These are phyloP conservation scores for Trichoderma aggressivum DNA, from an alignment of 2,329 filamentous ascomycete genomes.

Conservation along the genomic window DNA sequence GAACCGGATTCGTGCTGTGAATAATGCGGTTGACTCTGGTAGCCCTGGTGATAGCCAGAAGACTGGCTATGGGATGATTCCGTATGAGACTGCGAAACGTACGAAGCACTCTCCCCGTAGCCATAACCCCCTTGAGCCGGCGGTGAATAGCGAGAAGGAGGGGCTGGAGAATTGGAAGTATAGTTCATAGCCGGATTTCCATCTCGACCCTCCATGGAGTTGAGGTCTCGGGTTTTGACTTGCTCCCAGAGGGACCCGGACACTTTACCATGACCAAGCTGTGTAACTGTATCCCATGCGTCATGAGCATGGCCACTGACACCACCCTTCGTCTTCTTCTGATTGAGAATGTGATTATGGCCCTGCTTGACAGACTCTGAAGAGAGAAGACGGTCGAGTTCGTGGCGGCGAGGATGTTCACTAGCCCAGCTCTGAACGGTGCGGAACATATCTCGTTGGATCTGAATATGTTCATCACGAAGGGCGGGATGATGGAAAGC, in stretches of 20 bases:
- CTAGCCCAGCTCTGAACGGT: slow-evolving; percentile 80
- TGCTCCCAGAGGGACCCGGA: slow-evolving; percentile 59
- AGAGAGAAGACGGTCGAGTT: slow-evolving; percentile 71
- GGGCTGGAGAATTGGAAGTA: slow-evolving; percentile 39
- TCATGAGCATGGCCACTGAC: slow-evolving; percentile 41
- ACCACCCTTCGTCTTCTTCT: slow-evolving; percentile 28
- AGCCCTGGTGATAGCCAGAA: slow-evolving; percentile 12
- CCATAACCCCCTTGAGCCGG: slow-evolving; percentile 36
- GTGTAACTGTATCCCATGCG: slow-evolving; percentile 40
- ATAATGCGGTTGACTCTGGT: slow-evolving; percentile 23
- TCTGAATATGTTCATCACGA: slow-evolving; percentile 70
- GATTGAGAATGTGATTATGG: slow-evolving; percentile 66
- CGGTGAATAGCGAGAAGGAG: slow-evolving; percentile 30
- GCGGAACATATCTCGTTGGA: slow-evolving; percentile 85
- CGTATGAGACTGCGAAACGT: slow-evolving; percentile 21
- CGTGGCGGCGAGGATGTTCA: slow-evolving; percentile 61
- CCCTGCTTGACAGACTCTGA: slow-evolving; percentile 80
- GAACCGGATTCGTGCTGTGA: slow-evolving; percentile 27
- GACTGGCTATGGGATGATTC: slow-evolving; percentile 26
- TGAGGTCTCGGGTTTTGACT: slow-evolving; percentile 56
- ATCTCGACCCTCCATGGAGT: slow-evolving; percentile 51
- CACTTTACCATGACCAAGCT: slow-evolving; percentile 55
- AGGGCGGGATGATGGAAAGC: slow-evolving; percentile 90
- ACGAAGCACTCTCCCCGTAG: slow-evolving; percentile 39
- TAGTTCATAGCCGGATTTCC: slow-evolving; percentile 37